These are phyloP conservation scores for Chytriomyces sp. DNA, from an alignment of 192 early-diverging fungal genomes.

Conservation along the genomic window DNA sequence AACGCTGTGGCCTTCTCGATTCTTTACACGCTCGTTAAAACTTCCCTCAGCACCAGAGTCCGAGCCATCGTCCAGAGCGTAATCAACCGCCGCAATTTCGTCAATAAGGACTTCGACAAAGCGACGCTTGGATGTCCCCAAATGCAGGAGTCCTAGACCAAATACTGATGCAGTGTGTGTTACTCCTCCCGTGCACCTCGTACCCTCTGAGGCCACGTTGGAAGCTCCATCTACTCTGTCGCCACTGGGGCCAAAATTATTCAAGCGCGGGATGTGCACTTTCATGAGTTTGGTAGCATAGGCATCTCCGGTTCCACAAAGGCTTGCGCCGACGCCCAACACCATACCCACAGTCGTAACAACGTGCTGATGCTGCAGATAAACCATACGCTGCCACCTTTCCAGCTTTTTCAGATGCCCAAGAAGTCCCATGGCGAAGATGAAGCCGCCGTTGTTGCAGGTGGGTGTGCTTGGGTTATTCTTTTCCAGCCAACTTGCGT, in stretches of 20 bases:
- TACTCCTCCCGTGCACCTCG: slow-evolving; percentile 66
- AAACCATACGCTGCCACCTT: slow-evolving; percentile 62
- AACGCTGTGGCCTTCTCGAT: slow-evolving; percentile 37
- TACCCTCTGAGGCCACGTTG: too few relatives aligned
- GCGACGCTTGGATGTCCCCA: slow-evolving; percentile 66
- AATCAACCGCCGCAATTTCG: slow-evolving; percentile 54
- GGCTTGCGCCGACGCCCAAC: slow-evolving; percentile 73
- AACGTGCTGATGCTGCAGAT: slow-evolving; percentile 69
- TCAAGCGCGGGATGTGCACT: slow-evolving; percentile 74
- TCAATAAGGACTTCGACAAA: slow-evolving; percentile 75
- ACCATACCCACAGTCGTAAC: slow-evolving; percentile 73
- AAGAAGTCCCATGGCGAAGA: slow-evolving; percentile 79
- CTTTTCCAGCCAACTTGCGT: slow-evolving; percentile 80
- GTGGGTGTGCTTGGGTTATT: slow-evolving; percentile 60
- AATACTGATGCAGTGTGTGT: slow-evolving; percentile 71
- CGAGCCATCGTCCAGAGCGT: slow-evolving; percentile 31
- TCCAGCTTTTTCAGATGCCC: slow-evolving; percentile 73
- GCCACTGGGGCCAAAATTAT: not conserved
- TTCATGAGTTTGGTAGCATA: slow-evolving; percentile 69
- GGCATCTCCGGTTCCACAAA: slow-evolving; percentile 65
- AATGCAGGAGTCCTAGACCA: slow-evolving; percentile 76
- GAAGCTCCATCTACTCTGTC: not conserved
- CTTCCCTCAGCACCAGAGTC: not conserved
- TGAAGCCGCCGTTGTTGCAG: slow-evolving; percentile 72
- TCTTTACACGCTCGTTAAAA: slow-evolving; percentile 5